Percentiles rank a stretch among this genome's conserved stretches.
Evolutionary conservation across 176 grass and related monocot species (phyloP).

Genomic region (Musa troglodytarum): DNA sequence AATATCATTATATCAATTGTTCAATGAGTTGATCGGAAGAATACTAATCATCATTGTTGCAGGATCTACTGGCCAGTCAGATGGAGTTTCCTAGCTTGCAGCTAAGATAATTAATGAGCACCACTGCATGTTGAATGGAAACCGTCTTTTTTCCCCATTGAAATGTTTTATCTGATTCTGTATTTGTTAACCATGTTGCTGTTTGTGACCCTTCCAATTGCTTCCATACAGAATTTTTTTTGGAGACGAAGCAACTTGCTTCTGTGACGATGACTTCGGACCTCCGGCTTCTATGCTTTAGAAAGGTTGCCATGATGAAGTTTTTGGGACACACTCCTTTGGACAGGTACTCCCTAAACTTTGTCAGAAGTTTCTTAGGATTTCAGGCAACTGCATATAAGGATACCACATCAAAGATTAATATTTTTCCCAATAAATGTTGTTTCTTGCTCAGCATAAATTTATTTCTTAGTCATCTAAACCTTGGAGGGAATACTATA

Average conservation of each 20-base stretch:
- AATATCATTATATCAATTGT: too few relatives aligned
- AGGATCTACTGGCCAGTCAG: too few relatives aligned
- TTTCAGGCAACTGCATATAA: background rate
- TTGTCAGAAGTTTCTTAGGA: background rate
- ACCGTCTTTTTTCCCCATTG: too few relatives aligned
- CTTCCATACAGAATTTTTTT: background rate
- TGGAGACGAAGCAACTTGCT: background rate
- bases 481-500: slow-evolving; percentile 19
- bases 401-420: too few relatives aligned
- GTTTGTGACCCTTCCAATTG: background rate
- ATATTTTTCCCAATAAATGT: too few relatives aligned
- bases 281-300: background rate
- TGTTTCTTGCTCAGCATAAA: slow-evolving; percentile 9
- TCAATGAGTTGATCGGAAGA: too few relatives aligned
- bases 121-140: too few relatives aligned
- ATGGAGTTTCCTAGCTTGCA: too few relatives aligned
- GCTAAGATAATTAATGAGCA: too few relatives aligned
- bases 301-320: slow-evolving; percentile 53
- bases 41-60: too few relatives aligned
- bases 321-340: slow-evolving; percentile 96
- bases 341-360: slow-evolving; percentile 38
- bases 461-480: slow-evolving; percentile 20
- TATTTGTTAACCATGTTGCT: too few relatives aligned
- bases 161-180: too few relatives aligned
- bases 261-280: background rate